phyloP scores from a whole-genome alignment of 2,329 filamentous ascomycete genomes.

The Blastomyces emzantsi region DNA sequence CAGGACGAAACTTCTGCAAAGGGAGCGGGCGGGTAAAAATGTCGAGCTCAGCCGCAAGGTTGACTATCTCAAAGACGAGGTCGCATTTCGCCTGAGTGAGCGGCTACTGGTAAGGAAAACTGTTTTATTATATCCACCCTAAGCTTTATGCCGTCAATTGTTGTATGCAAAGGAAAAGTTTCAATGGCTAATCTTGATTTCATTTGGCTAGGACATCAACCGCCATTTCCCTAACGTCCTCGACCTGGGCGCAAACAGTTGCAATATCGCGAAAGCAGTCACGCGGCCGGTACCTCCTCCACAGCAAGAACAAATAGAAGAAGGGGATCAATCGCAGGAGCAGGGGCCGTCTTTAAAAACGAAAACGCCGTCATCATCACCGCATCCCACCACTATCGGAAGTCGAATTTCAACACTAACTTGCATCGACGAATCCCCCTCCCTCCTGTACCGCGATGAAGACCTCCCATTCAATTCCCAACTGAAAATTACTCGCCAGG shows the following conservation, averaged over 20 bases:
- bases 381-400: slow-evolving; percentile 50
- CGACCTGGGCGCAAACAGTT: slow-evolving; percentile 90
- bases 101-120: slow-evolving; percentile 59
- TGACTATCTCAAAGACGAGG: slow-evolving; percentile 90
- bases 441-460: slow-evolving; percentile 71
- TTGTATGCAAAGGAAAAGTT: not conserved
- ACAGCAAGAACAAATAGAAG: slow-evolving; percentile 25
- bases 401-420: slow-evolving; percentile 64
- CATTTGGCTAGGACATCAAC: slow-evolving; percentile 68
- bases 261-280: slow-evolving; percentile 80
- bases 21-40: slow-evolving; percentile 70
- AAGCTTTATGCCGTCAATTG: not conserved
- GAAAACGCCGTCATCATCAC: slow-evolving; percentile 11
- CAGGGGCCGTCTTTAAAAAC: not conserved
- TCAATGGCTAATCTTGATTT: slow-evolving; percentile 11
- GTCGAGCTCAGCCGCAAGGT: slow-evolving; percentile 64
- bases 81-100: slow-evolving; percentile 75
- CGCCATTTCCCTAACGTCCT: slow-evolving; percentile 74
- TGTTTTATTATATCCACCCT: not conserved
- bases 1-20: slow-evolving; percentile 79
- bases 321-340: slow-evolving; percentile 6
- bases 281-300: slow-evolving; percentile 58
- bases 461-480: slow-evolving; percentile 57
- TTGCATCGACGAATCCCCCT: slow-evolving; percentile 70
- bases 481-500: slow-evolving; percentile 62